Evolutionary conservation across 108 stramenopile species (phyloP), one percentile per base, ranked within the genome.

Genomic region (Nannochloropsis gaditana): DNA sequence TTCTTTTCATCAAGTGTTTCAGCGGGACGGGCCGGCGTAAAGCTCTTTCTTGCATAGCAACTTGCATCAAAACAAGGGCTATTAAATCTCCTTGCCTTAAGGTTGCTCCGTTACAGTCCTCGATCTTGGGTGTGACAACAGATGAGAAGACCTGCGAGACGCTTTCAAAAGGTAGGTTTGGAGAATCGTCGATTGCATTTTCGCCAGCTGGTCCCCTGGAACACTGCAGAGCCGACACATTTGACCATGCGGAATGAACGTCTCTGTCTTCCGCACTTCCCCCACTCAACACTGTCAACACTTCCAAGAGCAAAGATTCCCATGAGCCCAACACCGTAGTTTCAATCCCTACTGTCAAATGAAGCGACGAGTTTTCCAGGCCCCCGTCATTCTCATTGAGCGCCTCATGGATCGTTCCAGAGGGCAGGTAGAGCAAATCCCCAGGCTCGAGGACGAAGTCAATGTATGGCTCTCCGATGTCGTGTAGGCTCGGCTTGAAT

Each of bases 361-460:
- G 82, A 9, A 82, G 43, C 19, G 82, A 82, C 5, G 82, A 45
- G 3, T 15, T n/a, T 21, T 21, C 82, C 45, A 19, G 21, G 19
- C 43, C 82, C 19, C 21, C 59, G 19, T 73, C 59, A 15, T n/a
- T 73, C 81, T 21, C 45, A 11, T 42, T 59, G 82, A 42, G 31
- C n/a, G 84, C 79, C 82, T 82, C 21, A 2, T 82, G 21, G 9
- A 10, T 81, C 19, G 9, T 9, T 11, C 86, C 80, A 41, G 81
- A 44, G 11, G 90, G 90, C 8, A 90, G 87, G 45, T 90, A 90
- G 17, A 90, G 87, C 89, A 90, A 44, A 82, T 90, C 90, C 17
- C 90, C 90, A 41, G 88, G 87, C 84, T 85, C 86, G 84, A 90
- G 87, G 79, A 89, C 87, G 9, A 85, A 84, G 42, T 90, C 90